Evolutionary conservation across 495 filamentous ascomycete species (phyloP).

Genomic region (Penicillium silybi): DNA sequence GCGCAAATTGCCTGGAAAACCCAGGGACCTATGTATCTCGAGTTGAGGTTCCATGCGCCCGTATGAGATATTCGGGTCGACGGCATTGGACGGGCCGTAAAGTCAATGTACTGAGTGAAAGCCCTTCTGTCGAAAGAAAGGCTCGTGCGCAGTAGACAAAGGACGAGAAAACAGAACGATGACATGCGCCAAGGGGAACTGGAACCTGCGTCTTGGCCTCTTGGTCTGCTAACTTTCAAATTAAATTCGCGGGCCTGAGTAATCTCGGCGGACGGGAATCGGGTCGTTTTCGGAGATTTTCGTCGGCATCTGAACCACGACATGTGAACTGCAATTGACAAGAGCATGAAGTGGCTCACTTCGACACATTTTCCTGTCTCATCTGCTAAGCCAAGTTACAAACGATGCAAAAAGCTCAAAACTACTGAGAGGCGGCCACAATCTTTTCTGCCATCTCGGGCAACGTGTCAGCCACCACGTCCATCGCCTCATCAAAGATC

Average conservation of each 20-base stretch:
- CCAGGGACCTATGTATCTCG: too few species aligned
- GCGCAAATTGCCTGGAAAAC: background rate
- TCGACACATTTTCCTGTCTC: background rate
- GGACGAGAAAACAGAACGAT: background rate
- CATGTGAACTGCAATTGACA: background rate
- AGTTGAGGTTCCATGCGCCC: too few species aligned
- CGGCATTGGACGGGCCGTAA: background rate
- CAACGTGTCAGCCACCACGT: conserved; percentile 27
- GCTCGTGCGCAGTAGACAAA: too few species aligned
- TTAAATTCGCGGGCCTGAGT: background rate
- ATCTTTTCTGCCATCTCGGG: conserved; percentile 28
- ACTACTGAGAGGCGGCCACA: conserved; percentile 13
- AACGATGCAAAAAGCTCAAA: background rate
- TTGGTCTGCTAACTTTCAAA: background rate
- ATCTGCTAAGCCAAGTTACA: background rate
- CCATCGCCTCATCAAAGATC: conserved; percentile 26
- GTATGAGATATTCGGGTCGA: too few species aligned
- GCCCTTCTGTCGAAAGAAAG: background rate
- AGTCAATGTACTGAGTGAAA: background rate
- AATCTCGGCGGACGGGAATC: background rate
- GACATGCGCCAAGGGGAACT: background rate
- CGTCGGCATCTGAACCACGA: background rate
- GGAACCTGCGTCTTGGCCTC: too few species aligned
- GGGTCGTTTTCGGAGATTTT: background rate
- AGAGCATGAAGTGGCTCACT: background rate